These are phyloP conservation scores for Hura crepitans DNA, from an alignment of 441 rosid genomes.

Conservation along the genomic window DNA sequence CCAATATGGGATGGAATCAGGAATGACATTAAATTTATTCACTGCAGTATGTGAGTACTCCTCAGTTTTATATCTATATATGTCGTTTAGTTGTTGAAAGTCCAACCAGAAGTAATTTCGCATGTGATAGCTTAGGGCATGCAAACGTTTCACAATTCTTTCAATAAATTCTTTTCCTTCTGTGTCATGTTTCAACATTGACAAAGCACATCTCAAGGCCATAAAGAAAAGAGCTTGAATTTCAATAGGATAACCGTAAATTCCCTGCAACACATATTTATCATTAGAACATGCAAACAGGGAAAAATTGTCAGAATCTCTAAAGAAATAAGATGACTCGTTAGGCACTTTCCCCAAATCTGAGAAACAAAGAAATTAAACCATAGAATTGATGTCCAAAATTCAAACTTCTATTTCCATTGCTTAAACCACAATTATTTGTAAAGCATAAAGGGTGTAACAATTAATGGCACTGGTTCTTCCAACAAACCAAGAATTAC, in stretches of 20 bases:
- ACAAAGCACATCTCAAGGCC: slow-evolving; percentile 71
- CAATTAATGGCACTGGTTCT: neutral
- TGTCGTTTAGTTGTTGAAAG: slow-evolving; percentile 83
- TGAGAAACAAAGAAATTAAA: neutral
- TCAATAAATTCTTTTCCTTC: slow-evolving; percentile 81
- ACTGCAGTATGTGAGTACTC: slow-evolving; percentile 96
- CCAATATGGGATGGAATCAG: slow-evolving; percentile 93
- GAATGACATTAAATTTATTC: slow-evolving; percentile 87
- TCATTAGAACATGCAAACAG: slow-evolving; percentile 6
- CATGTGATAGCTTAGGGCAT: slow-evolving; percentile 90
- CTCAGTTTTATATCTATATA: slow-evolving; percentile 88
- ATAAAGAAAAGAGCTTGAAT: slow-evolving; percentile 89
- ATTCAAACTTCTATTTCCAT: neutral
- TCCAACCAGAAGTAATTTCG: slow-evolving; percentile 91
- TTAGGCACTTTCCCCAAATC: neutral
- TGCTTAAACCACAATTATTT: neutral
- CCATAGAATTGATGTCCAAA: neutral
- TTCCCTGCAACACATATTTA: slow-evolving; percentile 48
- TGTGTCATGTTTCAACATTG: slow-evolving; percentile 69
- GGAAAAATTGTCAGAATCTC: neutral
- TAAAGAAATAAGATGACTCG: neutral
- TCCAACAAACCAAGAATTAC: neutral
- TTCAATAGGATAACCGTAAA: slow-evolving; percentile 92
- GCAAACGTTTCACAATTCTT: slow-evolving; percentile 75
- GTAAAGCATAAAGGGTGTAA: too few relatives aligned